Conservation (phyloP, 352 stramenopile species). For the Halophytophthora polymorphica region DNA sequence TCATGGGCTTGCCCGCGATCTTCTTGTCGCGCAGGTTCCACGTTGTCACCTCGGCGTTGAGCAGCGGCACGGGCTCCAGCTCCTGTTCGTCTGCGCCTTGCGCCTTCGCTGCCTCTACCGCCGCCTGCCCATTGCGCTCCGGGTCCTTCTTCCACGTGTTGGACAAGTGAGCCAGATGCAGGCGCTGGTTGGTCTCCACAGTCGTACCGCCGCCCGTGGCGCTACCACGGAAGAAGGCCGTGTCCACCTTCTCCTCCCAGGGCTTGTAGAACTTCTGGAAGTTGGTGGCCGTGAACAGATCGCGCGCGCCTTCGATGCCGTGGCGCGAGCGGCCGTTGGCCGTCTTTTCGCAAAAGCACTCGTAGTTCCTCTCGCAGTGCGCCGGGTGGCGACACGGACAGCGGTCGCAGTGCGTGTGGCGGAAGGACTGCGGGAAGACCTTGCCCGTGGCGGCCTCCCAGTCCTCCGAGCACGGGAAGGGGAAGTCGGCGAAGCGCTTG, state of each 20-base stretch:
- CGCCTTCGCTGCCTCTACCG: slow-evolving; percentile 8
- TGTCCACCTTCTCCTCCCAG: slow-evolving; percentile 96
- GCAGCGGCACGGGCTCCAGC: slow-evolving; percentile 75
- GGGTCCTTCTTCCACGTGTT: slow-evolving; percentile 92
- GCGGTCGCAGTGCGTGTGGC: slow-evolving; percentile 77
- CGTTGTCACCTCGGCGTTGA: slow-evolving; percentile 97
- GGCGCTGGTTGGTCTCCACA: slow-evolving; percentile 95
- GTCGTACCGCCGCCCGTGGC: slow-evolving; percentile 95
- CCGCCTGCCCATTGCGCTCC: slow-evolving; percentile 73
- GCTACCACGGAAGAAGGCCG: slow-evolving; percentile 97
- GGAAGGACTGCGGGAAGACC: slow-evolving; percentile 91
- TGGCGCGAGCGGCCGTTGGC: slow-evolving; percentile 65
- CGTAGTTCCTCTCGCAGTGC: slow-evolving; percentile 77
- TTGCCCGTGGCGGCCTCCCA: slow-evolving; percentile 92
- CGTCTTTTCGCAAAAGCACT: slow-evolving; percentile 72
- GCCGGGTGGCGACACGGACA: slow-evolving; percentile 58
- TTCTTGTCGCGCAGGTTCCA: slow-evolving; percentile 98
- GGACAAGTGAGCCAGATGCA: slow-evolving; percentile 91
- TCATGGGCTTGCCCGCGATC: slow-evolving; percentile 92
- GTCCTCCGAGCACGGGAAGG: slow-evolving; percentile 96
- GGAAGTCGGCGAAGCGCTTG: slow-evolving; percentile 95
- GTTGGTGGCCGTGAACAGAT: slow-evolving; percentile 97
- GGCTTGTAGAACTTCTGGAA: slow-evolving; percentile 95
- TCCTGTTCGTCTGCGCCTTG: slow-evolving; percentile 2
- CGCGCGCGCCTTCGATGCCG: slow-evolving; percentile 63